Evolutionary conservation across 345 rosid genomes (phyloP).

Genomic region (Moricandia arvensis): DNA sequence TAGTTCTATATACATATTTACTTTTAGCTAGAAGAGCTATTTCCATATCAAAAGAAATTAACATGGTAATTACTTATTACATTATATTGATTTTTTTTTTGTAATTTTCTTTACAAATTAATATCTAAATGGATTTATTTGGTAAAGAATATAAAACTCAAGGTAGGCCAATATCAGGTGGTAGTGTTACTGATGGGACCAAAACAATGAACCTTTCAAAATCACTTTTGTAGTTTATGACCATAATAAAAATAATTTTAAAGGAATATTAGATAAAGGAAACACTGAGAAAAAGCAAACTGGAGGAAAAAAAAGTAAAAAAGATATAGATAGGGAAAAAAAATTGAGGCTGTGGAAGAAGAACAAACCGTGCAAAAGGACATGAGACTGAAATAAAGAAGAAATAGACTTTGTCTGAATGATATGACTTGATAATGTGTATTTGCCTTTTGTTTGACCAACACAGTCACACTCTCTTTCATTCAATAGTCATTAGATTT

Average conservation of each 20-base stretch:
- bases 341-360: slow-evolving; percentile 18
- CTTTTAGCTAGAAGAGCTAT: background rate
- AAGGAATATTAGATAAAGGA: slow-evolving; percentile 25
- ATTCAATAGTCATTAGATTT: background rate
- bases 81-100: background rate
- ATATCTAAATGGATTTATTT: background rate
- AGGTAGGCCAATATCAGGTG: slow-evolving; percentile 31
- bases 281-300: slow-evolving; percentile 36
- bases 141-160: slow-evolving; percentile 10
- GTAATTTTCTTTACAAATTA: background rate
- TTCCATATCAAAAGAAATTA: background rate
- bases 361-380: slow-evolving; percentile 33
- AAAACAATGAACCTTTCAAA: slow-evolving; percentile 20
- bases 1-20: background rate
- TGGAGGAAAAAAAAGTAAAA: slow-evolving; percentile 4
- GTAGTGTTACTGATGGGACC: slow-evolving; percentile 29
- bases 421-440: slow-evolving; percentile 35
- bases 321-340: background rate
- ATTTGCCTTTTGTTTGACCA: slow-evolving; percentile 37
- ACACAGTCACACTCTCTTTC: slow-evolving; percentile 27
- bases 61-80: background rate
- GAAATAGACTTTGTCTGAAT: slow-evolving; percentile 26
- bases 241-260: background rate
- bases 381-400: slow-evolving; percentile 30
- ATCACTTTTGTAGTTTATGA: slow-evolving; percentile 16